Percentiles rank a stretch among this genome's conserved stretches.
Conservation (phyloP, 2,329 filamentous ascomycete species). For the Malbranchea cinnamomea region DNA sequence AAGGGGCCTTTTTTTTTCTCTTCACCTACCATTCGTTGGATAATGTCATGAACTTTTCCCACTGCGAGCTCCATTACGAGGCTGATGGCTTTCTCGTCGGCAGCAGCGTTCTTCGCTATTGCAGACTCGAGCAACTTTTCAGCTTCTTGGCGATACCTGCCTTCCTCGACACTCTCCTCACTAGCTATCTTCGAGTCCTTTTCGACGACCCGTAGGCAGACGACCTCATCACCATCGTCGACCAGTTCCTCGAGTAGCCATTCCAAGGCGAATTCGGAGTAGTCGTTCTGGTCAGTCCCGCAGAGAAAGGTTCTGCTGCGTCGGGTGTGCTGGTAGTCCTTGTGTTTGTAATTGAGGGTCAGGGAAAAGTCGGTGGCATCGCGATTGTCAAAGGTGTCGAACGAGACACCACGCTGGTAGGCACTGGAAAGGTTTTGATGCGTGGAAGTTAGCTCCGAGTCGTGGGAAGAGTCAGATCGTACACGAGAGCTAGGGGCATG, state of each 20-base stretch:
- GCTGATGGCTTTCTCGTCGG: constrained; percentile 65
- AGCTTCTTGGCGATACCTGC: constrained; percentile 62
- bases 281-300: constrained; percentile 78
- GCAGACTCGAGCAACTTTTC: constrained; percentile 59
- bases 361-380: constrained; percentile 58
- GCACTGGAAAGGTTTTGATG: constrained; percentile 28
- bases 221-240: constrained; percentile 84
- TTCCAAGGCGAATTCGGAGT: constrained; percentile 81
- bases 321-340: constrained; percentile 66
- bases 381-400: constrained; percentile 56
- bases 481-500: constrained; percentile 3
- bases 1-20: not conserved
- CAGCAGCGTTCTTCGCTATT: constrained; percentile 60
- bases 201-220: constrained; percentile 78
- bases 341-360: constrained; percentile 72
- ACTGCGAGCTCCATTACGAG: constrained; percentile 76
- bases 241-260: constrained; percentile 87
- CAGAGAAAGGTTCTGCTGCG: constrained; percentile 80
- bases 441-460: constrained; percentile 7
- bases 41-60: constrained; percentile 78
- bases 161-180: constrained; percentile 46
- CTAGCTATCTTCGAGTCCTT: constrained; percentile 58
- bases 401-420: constrained; percentile 55
- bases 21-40: constrained; percentile 64
- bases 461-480: not conserved